Evolutionary conservation across 768 basidiomycete genomes (phyloP).

Genomic region (Nidularia pulvinata): DNA sequence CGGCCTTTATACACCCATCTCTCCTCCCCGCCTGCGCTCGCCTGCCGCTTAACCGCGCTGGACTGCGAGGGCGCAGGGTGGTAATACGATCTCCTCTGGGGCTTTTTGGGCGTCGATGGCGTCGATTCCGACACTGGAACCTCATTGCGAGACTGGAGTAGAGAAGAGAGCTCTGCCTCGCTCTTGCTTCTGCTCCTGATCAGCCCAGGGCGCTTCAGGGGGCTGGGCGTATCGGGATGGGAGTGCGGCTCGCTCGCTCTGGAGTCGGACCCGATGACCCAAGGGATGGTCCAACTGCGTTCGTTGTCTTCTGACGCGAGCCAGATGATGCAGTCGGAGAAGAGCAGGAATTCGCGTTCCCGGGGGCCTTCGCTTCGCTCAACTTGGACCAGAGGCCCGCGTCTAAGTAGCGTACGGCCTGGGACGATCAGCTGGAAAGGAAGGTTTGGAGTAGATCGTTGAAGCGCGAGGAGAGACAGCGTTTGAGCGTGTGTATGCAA

Average conservation of each 20-base stretch:
- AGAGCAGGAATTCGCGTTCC: constrained; percentile 75
- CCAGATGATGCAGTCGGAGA: constrained; percentile 84
- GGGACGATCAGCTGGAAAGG: constrained; percentile 80
- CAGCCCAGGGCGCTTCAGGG: constrained; percentile 24
- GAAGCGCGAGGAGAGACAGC: constrained; percentile 73
- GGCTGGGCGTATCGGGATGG: too few relatives aligned
- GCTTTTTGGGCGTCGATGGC: constrained; percentile 13
- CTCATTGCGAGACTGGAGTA: constrained; percentile 4
- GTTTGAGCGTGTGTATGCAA: constrained; percentile 79
- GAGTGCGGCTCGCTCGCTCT: too few relatives aligned
- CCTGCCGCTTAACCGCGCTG: constrained; percentile 23
- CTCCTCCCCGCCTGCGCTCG: constrained; percentile 45
- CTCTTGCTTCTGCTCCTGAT: constrained; percentile 55
- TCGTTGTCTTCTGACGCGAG: constrained; percentile 53
- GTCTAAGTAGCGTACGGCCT: constrained; percentile 76
- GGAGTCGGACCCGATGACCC: too few relatives aligned
- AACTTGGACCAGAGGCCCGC: constrained; percentile 59
- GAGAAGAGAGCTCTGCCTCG: constrained; percentile 49
- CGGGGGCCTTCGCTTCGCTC: constrained; percentile 47
- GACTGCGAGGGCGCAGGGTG: constrained; percentile 7
- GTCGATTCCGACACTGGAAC: background rate
- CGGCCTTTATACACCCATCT: constrained; percentile 75
- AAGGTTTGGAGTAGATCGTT: constrained; percentile 73
- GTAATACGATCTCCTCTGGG: constrained; percentile 18
- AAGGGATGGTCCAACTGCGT: constrained; percentile 27